These are phyloP conservation scores for Helicocarpus griseus DNA, from an alignment of 2,329 filamentous ascomycete genomes.

Conservation along the genomic window DNA sequence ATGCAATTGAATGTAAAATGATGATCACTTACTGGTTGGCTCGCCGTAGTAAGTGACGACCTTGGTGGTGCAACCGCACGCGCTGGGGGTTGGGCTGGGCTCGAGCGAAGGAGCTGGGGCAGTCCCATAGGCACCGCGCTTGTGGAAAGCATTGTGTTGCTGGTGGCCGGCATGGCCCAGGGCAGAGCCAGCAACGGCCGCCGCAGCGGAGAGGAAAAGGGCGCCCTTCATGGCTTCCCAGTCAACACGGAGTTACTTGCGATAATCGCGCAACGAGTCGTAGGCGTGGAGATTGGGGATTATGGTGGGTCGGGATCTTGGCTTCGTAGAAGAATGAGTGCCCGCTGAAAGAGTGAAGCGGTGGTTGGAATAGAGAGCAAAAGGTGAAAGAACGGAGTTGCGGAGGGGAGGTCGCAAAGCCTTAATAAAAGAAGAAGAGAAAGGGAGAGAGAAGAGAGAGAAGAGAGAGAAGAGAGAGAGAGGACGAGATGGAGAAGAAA, in stretches of 20 bases:
- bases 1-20: slow-evolving; percentile 1
- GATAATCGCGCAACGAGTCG: slow-evolving; percentile 5
- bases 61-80: slow-evolving; percentile 64
- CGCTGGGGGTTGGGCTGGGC: too few relatives aligned
- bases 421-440: slow-evolving; percentile 3
- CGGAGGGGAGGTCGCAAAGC: slow-evolving; percentile 5
- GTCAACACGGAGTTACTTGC: slow-evolving; percentile 12
- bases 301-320: background rate
- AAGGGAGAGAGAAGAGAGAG: slow-evolving; percentile 4
- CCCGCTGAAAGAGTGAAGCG: slow-evolving; percentile 62
- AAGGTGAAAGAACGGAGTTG: background rate
- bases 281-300: slow-evolving; percentile 13
- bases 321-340: slow-evolving; percentile 48
- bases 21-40: slow-evolving; percentile 50
- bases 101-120: slow-evolving; percentile 15
- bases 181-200: slow-evolving; percentile 41
- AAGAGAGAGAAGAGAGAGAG: slow-evolving; percentile 7
- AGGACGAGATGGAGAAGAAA: slow-evolving; percentile 5
- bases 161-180: slow-evolving; percentile 49
- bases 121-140: slow-evolving; percentile 40
- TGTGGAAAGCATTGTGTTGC: slow-evolving; percentile 46
- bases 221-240: slow-evolving; percentile 62
- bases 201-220: slow-evolving; percentile 54
- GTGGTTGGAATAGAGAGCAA: slow-evolving; percentile 13
- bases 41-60: slow-evolving; percentile 61